Conservation (phyloP, 2,329 filamentous ascomycete species). For the Xylariaceae sp. region DNA sequence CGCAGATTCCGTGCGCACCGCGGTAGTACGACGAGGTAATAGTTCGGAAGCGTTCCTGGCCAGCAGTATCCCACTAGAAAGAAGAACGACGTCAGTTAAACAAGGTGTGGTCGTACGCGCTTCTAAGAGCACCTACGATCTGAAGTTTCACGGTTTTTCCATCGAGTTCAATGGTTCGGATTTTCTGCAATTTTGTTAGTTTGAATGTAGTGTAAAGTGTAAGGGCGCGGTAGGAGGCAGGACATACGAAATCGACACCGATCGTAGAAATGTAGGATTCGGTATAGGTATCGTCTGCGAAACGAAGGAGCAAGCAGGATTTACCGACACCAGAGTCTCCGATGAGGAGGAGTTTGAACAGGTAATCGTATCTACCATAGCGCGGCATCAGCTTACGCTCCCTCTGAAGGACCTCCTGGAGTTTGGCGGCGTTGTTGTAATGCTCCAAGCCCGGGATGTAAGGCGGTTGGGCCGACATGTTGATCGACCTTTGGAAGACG, state of each 20-base stretch:
- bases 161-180: slow-evolving; percentile 98
- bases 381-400: slow-evolving; percentile 9
- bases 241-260: slow-evolving; percentile 93
- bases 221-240: not conserved
- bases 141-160: slow-evolving; percentile 99
- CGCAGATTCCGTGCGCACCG: slow-evolving; percentile 97
- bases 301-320: slow-evolving; percentile 95
- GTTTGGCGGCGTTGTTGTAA: slow-evolving; percentile 21
- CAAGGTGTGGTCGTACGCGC: not conserved
- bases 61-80: slow-evolving; percentile 94
- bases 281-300: slow-evolving; percentile 98
- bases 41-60: slow-evolving; percentile 98
- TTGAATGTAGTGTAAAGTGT: slow-evolving; percentile 28
- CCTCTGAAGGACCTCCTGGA: slow-evolving; percentile 18
- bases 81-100: slow-evolving; percentile 28
- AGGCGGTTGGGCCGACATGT: slow-evolving; percentile 11
- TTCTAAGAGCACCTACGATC: slow-evolving; percentile 62
- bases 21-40: slow-evolving; percentile 99
- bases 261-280: slow-evolving; percentile 99
- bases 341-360: slow-evolving; percentile 99
- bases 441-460: slow-evolving; percentile 21
- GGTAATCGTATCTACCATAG: slow-evolving; percentile 89
- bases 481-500: not conserved
- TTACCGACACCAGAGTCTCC: slow-evolving; percentile 99
- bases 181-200: slow-evolving; percentile 63